Evolutionary conservation across 1,139 yeast species (phyloP).

Genomic region (Saccharomyces pastorianus): DNA sequence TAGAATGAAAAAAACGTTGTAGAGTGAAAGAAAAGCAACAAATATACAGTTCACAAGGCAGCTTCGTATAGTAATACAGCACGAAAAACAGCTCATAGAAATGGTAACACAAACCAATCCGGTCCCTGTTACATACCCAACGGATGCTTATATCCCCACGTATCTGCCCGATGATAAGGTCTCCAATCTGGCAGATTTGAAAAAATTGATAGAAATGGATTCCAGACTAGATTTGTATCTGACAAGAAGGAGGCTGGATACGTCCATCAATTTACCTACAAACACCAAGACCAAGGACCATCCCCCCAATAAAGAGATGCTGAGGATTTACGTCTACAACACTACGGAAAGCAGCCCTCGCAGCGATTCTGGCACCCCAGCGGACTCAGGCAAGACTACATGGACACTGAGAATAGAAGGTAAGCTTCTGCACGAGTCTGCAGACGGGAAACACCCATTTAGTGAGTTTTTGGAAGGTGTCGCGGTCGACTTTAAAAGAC

Average conservation of each 20-base stretch:
- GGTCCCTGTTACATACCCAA: conserved; percentile 37
- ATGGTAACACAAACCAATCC: conserved; percentile 8
- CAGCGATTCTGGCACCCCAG: conserved; percentile 46
- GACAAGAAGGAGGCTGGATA: background rate
- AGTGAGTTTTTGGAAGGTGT: conserved; percentile 77
- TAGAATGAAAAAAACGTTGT: background rate
- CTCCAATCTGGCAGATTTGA: background rate
- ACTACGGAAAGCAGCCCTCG: conserved; percentile 84
- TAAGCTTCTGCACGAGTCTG: conserved; percentile 42
- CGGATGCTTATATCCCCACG: conserved; percentile 56
- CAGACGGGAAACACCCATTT: conserved; percentile 49
- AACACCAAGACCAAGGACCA: background rate
- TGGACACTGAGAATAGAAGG: conserved; percentile 94
- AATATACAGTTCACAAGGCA: background rate
- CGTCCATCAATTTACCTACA: background rate
- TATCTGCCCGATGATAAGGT: conserved; percentile 38
- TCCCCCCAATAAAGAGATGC: background rate
- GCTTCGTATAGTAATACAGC: background rate
- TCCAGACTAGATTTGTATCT: background rate
- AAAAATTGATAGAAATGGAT: conserved; percentile 1
- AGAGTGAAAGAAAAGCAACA: background rate
- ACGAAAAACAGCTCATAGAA: background rate
- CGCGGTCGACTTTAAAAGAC: conserved; percentile 59
- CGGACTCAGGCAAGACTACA: conserved; percentile 20
- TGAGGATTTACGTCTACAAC: conserved; percentile 78